Evolutionary conservation across 257 asterid genomes (phyloP).

Genomic region (Solanum clarkiae): DNA sequence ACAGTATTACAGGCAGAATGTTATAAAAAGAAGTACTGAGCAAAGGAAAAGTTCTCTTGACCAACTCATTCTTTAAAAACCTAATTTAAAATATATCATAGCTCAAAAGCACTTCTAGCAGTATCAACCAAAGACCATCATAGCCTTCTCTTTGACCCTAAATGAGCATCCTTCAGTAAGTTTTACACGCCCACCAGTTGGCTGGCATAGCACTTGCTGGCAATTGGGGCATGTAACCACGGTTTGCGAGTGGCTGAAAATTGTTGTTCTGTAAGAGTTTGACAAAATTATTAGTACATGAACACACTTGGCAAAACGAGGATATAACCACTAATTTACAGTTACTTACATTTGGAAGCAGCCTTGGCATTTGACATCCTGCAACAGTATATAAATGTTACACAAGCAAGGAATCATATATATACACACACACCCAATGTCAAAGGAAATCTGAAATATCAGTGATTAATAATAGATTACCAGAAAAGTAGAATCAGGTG

Average conservation of each 20-base stretch:
- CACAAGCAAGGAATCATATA: background rate
- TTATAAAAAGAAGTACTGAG: background rate
- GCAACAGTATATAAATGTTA: background rate
- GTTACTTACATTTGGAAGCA: background rate
- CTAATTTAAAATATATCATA: background rate
- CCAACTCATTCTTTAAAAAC: background rate
- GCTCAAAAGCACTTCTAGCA: background rate
- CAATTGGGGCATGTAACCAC: constrained; percentile 4
- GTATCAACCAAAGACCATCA: background rate
- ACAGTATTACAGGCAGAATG: background rate
- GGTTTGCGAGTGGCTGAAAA: constrained; percentile 5
- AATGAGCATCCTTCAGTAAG: constrained; percentile 11
- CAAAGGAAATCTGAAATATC: background rate
- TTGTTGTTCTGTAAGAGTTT: background rate
- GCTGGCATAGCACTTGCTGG: constrained; percentile 8
- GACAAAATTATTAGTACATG: background rate
- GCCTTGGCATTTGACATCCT: background rate
- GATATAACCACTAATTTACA: background rate
- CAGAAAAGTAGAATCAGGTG: constrained; percentile 1
- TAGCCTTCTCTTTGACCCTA: background rate
- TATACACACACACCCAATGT: background rate
- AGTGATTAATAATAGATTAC: background rate
- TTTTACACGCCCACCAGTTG: constrained; percentile 2
- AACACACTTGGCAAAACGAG: background rate
- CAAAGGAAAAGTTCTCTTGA: background rate